These are phyloP conservation scores for Shiraia sp. DNA, from an alignment of 2,329 filamentous ascomycete genomes.

Conservation along the genomic window DNA sequence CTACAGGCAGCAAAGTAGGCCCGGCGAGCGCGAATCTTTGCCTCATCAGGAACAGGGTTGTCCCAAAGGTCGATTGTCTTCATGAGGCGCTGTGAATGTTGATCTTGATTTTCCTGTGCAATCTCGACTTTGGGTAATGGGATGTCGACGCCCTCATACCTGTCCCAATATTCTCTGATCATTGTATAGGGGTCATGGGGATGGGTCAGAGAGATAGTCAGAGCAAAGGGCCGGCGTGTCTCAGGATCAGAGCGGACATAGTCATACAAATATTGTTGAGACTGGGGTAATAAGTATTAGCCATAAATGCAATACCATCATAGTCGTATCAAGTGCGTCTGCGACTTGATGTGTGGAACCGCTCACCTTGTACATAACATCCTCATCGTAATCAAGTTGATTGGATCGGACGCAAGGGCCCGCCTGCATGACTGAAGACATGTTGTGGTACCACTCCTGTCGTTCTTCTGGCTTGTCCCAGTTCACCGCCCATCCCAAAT, in stretches of 20 bases:
- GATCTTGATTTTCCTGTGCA: slow-evolving; percentile 78
- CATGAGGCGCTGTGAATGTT: slow-evolving; percentile 83
- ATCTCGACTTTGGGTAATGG: slow-evolving; percentile 78
- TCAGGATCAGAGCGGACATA: slow-evolving; percentile 78
- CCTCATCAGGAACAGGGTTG: slow-evolving; percentile 79
- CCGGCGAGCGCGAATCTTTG: slow-evolving; percentile 80
- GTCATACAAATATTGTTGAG: slow-evolving; percentile 87
- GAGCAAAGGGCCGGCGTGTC: slow-evolving; percentile 73
- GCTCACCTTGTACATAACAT: slow-evolving; percentile 79
- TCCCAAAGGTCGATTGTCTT: slow-evolving; percentile 87
- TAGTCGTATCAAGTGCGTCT: slow-evolving; percentile 63
- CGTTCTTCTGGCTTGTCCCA: slow-evolving; percentile 87
- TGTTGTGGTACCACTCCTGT: slow-evolving; percentile 93
- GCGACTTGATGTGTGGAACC: neutral
- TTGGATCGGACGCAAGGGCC: slow-evolving; percentile 89
- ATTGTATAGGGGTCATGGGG: slow-evolving; percentile 96
- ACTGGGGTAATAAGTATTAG: slow-evolving; percentile 43
- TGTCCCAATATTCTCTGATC: slow-evolving; percentile 89
- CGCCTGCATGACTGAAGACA: slow-evolving; percentile 88
- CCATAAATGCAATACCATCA: neutral
- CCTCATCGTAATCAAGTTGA: slow-evolving; percentile 94
- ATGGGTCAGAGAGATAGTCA: slow-evolving; percentile 92
- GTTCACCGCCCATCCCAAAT: slow-evolving; percentile 93
- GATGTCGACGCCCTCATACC: slow-evolving; percentile 88
- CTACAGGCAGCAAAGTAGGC: slow-evolving; percentile 93